Evolutionary conservation across 164 flowering plant species (phyloP), one percentile per base, ranked within the genome.

Genomic region (Malania oleifera): DNA sequence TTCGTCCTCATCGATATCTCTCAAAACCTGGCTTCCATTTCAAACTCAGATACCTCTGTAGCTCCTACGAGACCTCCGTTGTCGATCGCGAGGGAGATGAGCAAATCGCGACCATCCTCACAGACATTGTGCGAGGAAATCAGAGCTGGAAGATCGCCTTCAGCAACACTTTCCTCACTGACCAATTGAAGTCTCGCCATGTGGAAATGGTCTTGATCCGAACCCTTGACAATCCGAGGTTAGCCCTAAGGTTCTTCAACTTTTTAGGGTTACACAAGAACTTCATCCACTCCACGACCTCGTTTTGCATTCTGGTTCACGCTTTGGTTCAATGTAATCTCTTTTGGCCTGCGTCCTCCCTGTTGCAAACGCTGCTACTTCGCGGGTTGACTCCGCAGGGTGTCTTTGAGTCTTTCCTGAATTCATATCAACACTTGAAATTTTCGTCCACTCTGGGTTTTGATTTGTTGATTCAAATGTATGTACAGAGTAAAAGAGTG

Each of bases 221-320:
- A 58, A 80, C 81, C 61, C 63, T 77, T 0, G 79, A 81, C 18
- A 78, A 87, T 39, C 63, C 90, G 28, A 79, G 81, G 75, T 77
- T 89, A 63, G 87, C 93, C 28, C 68, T 89, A 14, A 69, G 96
- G 40, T 87, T 92, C 75, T 92, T 92, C 74, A 92, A 89, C 64
- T 89, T 81, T 58, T 56, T 92, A 45, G 95, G 96, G 25, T 67
- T 89, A 39, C 98, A 89, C 66, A 60, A 29, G 22, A 76, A 71
- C 25, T 87, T 92, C 75, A 28, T 66, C 60, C 98, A 92, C 64
- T 87, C 96, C 0, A 73, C 82, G 46, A 38, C 75, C 24, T 87
- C 98, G 25, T 92, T 87, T 54, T 85, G 89, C 73, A 78, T 85
- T 25, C 62, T 92, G 55, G 65, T 89, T 54, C 96, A 87, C 54